phyloP scores from a whole-genome alignment of 768 basidiomycete genomes.

The Lactarius akahatsu region DNA sequence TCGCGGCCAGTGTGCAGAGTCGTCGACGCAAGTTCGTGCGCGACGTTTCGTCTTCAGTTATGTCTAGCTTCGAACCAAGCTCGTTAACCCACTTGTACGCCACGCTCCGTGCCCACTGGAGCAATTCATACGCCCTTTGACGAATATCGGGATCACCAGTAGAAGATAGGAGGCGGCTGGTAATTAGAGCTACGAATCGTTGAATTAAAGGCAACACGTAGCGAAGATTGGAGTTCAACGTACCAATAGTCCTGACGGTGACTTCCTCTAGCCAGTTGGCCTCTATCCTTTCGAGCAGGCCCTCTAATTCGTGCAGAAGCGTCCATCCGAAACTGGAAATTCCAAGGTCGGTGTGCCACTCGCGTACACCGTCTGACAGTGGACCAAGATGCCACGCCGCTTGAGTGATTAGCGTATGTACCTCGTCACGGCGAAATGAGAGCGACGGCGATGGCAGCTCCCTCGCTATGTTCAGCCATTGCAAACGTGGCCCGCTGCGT shows the following conservation, averaged over 20 bases:
- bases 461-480: slow-evolving; percentile 36
- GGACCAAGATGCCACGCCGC: slow-evolving; percentile 45
- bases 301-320: slow-evolving; percentile 39
- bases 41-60: not conserved
- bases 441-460: slow-evolving; percentile 42
- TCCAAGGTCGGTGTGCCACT: slow-evolving; percentile 44
- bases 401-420: slow-evolving; percentile 46
- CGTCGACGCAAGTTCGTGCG: not conserved
- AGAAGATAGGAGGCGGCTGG: slow-evolving; percentile 6
- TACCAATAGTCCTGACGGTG: slow-evolving; percentile 2
- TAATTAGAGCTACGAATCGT: not conserved
- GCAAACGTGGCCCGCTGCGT: slow-evolving; percentile 45
- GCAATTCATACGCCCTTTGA: not conserved
- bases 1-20: slow-evolving; percentile 14
- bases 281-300: slow-evolving; percentile 38
- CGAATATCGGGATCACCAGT: not conserved
- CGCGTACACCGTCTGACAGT: slow-evolving; percentile 17
- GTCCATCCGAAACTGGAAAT: slow-evolving; percentile 36
- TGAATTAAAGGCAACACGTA: too few relatives aligned
- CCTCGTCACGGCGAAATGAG: slow-evolving; percentile 41
- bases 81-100: slow-evolving; percentile 8
- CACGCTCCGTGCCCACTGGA: slow-evolving; percentile 4
- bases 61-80: not conserved
- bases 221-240: too few relatives aligned
- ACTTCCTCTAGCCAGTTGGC: slow-evolving; percentile 41